Percentiles rank a stretch among this genome's conserved stretches.
phyloP scores from a whole-genome alignment of 768 basidiomycete genomes.

The Pholiota conissans region DNA sequence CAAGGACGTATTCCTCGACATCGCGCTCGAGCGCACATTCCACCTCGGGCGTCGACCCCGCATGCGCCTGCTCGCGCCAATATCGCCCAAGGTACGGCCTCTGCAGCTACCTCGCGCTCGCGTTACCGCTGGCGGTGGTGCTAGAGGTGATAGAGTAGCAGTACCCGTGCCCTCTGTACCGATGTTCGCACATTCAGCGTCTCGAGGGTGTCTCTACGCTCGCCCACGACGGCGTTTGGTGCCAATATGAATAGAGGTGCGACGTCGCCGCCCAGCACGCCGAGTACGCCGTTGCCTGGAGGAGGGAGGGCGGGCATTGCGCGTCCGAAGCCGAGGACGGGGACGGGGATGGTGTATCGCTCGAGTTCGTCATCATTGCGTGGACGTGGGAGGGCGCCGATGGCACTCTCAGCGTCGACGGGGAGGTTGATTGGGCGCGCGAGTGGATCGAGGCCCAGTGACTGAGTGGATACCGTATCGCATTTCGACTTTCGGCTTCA shows the following conservation, averaged over 20 bases:
- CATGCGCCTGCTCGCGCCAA: background rate
- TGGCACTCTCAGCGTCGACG: no score
- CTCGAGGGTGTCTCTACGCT: constrained; percentile 18
- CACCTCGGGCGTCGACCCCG: constrained; percentile 11
- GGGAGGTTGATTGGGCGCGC: no score
- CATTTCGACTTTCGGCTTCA: no score
- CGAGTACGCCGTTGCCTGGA: background rate
- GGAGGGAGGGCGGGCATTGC: no score
- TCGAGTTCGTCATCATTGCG: constrained; percentile 30
- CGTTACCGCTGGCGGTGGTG: constrained; percentile 22
- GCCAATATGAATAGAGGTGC: no score
- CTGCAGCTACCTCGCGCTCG: constrained; percentile 30
- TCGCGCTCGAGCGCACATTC: no score
- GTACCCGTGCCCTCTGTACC: constrained; percentile 30
- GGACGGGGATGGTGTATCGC: constrained; percentile 70
- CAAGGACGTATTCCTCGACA: constrained; percentile 24
- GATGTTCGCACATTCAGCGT: background rate
- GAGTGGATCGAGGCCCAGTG: no score
- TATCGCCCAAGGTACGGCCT: constrained; percentile 25
- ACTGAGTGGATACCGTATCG: no score
- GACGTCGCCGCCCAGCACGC: no score
- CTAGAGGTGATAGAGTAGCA: constrained; percentile 34
- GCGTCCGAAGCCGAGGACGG: constrained; percentile 62
- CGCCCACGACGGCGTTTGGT: no score
- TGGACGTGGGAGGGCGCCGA: no score